A percentile compares a stretch with the other conserved stretches of the same genome.
phyloP scores from a whole-genome alignment of 148 eudicot genomes.

The Diospyros kaki region DNA sequence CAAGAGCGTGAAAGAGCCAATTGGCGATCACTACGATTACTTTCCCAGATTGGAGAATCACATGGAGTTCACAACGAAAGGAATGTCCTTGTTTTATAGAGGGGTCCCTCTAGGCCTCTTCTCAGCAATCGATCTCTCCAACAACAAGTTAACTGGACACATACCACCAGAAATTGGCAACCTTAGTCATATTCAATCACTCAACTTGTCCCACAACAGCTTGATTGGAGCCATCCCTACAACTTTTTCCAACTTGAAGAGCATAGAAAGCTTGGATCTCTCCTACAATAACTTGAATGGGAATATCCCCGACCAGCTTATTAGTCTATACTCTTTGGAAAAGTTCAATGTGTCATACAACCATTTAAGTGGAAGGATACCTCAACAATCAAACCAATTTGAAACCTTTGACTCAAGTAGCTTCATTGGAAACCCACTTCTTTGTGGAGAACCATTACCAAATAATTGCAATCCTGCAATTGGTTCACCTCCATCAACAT shows the following conservation, averaged over 20 bases:
- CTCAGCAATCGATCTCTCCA: slow-evolving; percentile 3
- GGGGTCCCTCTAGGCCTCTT: neutral
- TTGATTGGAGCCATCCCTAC: neutral
- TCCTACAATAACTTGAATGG: neutral
- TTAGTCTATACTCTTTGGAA: neutral
- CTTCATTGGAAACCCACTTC: slow-evolving; percentile 8
- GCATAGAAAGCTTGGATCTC: slow-evolving; percentile 10
- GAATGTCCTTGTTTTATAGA: neutral
- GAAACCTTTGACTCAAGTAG: slow-evolving; percentile 1
- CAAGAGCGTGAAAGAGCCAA: no score
- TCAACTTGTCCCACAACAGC: neutral
- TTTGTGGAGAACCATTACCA: neutral
- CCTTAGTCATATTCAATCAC: neutral
- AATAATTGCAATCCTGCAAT: neutral
- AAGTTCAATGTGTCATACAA: slow-evolving; percentile 5
- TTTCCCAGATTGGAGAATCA: neutral
- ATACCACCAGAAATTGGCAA: slow-evolving; percentile 1
- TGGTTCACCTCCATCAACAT: no score
- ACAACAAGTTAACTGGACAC: neutral
- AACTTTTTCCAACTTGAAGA: neutral
- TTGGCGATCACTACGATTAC: no score
- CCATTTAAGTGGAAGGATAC: neutral
- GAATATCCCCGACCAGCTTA: neutral
- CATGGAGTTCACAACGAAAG: slow-evolving; percentile 4
- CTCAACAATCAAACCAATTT: slow-evolving; percentile 1